Conservation (phyloP, 1,284 basidiomycete species). For the Microbotryum silenes-acaulis region DNA sequence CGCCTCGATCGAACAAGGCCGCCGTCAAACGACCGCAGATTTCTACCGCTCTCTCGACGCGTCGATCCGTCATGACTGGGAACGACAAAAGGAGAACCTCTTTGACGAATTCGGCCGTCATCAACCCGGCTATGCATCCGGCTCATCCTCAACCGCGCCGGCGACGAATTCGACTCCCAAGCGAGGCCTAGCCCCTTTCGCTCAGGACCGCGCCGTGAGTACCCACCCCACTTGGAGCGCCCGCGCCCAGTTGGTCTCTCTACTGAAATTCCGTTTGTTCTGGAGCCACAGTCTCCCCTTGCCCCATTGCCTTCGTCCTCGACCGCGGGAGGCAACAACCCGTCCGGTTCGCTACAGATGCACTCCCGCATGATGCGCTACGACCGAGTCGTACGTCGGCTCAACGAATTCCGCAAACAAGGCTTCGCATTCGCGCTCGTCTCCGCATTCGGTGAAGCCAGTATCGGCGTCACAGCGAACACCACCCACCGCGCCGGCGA, state of each 20-base stretch:
- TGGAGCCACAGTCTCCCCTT: conserved; percentile 1
- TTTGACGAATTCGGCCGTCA: conserved; percentile 80
- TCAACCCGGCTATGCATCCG: conserved; percentile 7
- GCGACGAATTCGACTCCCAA: conserved; percentile 20
- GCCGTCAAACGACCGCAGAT: conserved; percentile 67
- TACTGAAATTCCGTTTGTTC: too few species aligned
- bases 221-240: too few species aligned
- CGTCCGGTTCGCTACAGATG: conserved; percentile 36
- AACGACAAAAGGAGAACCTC: conserved; percentile 75
- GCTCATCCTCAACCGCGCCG: conserved; percentile 15
- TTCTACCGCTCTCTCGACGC: conserved; percentile 74
- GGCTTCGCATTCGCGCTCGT: conserved; percentile 66
- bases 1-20: conserved; percentile 81
- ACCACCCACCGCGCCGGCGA: neutral
- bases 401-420: conserved; percentile 64
- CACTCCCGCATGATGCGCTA: conserved; percentile 96
- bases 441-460: conserved; percentile 57
- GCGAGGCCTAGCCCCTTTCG: conserved; percentile 11
- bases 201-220: neutral
- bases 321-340: conserved; percentile 10
- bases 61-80: conserved; percentile 73
- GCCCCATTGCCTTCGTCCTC: conserved; percentile 14
- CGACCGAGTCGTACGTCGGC: conserved; percentile 63
- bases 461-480: conserved; percentile 12
- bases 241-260: neutral